Evolutionary conservation across 805 yeast species (phyloP).

Genomic region (Saturnispora gosingensis): DNA sequence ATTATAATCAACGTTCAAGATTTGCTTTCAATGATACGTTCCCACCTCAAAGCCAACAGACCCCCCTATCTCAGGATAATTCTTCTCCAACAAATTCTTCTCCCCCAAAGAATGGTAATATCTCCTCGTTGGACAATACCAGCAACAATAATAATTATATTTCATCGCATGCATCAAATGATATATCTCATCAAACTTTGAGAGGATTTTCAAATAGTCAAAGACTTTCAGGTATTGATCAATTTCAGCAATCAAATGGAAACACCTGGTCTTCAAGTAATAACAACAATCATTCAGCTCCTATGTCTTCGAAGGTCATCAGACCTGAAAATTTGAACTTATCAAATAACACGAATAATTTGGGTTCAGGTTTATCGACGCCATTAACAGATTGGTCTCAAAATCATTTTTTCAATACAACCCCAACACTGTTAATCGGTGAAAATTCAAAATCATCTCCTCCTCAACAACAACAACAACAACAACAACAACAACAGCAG

Average conservation of each 20-base stretch:
- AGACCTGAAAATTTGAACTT: slow-evolving; percentile 9
- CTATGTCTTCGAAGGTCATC: slow-evolving; percentile 9
- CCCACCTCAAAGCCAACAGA: background rate
- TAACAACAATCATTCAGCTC: slow-evolving; percentile 7
- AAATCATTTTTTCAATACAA: slow-evolving; percentile 8
- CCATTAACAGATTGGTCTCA: slow-evolving; percentile 13
- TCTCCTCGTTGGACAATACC: background rate
- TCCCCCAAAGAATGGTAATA: slow-evolving; percentile 3
- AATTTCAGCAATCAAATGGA: slow-evolving; percentile 2
- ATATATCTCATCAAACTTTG: background rate
- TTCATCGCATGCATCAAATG: slow-evolving; percentile 1
- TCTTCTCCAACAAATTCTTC: slow-evolving; percentile 10
- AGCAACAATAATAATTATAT: background rate
- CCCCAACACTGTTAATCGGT: slow-evolving; percentile 6
- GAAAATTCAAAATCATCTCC: slow-evolving; percentile 5
- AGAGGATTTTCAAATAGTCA: slow-evolving; percentile 3
- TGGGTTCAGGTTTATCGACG: slow-evolving; percentile 3
- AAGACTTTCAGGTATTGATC: slow-evolving; percentile 1
- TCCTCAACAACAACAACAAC: slow-evolving; percentile 6
- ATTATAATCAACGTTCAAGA: slow-evolving; percentile 8
- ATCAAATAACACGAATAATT: background rate
- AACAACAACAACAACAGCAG: slow-evolving; percentile 1
- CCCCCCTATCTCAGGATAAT: background rate
- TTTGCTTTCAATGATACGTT: slow-evolving; percentile 3
- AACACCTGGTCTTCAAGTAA: slow-evolving; percentile 8